A percentile compares a stretch with the other conserved stretches of the same genome.
phyloP scores from a whole-genome alignment of 352 stramenopile genomes.

The Globisporangium nodosum region DNA sequence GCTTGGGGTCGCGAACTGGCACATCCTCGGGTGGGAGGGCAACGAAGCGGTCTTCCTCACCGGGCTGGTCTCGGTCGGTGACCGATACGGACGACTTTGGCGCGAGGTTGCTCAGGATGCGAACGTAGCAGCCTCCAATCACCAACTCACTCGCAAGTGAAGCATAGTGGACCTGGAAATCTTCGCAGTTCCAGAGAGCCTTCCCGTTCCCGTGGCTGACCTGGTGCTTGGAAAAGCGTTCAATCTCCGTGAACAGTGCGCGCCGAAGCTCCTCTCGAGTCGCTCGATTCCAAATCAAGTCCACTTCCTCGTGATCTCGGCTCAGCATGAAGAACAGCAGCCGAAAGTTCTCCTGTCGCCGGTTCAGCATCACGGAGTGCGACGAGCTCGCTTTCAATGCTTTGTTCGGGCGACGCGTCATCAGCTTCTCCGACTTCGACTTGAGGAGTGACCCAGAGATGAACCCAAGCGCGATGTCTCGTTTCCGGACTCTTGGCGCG shows the following conservation, averaged over 20 bases:
- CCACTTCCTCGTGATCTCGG: slow-evolving; percentile 88
- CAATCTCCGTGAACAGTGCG: slow-evolving; percentile 80
- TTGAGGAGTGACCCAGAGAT: slow-evolving; percentile 30
- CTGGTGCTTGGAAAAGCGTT: slow-evolving; percentile 75
- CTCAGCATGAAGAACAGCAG: slow-evolving; percentile 93
- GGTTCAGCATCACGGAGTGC: slow-evolving; percentile 12
- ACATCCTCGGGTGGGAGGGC: slow-evolving; percentile 46
- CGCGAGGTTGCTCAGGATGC: slow-evolving; percentile 42
- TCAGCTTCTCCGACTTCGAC: slow-evolving; percentile 24
- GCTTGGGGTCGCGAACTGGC: slow-evolving; percentile 40
- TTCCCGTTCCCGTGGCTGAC: slow-evolving; percentile 55
- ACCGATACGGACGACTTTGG: slow-evolving; percentile 47
- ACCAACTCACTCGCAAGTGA: slow-evolving; percentile 84
- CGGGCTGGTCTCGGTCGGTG: slow-evolving; percentile 12
- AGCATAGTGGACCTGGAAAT: slow-evolving; percentile 91
- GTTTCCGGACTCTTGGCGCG: slow-evolving; percentile 47
- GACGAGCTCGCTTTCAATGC: slow-evolving; percentile 10
- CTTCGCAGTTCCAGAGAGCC: slow-evolving; percentile 95
- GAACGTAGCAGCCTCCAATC: slow-evolving; percentile 90
- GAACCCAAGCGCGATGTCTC: slow-evolving; percentile 62
- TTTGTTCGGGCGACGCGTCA: slow-evolving; percentile 18
- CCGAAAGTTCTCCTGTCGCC: slow-evolving; percentile 89
- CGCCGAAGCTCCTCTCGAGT: slow-evolving; percentile 87
- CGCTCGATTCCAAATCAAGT: slow-evolving; percentile 93
- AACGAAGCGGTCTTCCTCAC: slow-evolving; percentile 47